Conservation (phyloP, 257 asterid genomes). For the Capsicum baccatum region DNA sequence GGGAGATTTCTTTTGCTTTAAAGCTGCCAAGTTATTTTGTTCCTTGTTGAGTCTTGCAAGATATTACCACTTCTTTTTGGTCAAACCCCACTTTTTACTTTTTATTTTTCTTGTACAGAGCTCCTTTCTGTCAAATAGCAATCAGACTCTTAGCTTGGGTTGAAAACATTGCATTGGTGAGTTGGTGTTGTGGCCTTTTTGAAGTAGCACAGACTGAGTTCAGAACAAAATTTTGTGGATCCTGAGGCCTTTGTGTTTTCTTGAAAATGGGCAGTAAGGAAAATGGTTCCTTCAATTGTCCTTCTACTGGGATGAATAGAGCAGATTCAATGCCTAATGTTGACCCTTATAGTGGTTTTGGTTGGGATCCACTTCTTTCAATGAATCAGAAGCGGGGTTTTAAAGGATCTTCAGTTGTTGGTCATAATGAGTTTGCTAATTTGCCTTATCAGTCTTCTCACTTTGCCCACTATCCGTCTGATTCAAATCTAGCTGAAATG, state of each 20-base stretch:
- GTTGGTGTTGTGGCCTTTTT: constrained; percentile 32
- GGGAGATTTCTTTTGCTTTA: constrained; percentile 69
- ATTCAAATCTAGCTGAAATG: constrained; percentile 54
- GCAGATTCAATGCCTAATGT: constrained; percentile 33
- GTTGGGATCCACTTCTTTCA: constrained; percentile 74
- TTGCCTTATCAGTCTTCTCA: constrained; percentile 62
- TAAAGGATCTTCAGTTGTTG: constrained; percentile 52
- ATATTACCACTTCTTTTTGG: constrained; percentile 50
- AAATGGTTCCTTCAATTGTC: constrained; percentile 46
- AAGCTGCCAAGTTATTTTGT: constrained; percentile 86
- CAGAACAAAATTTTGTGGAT: constrained; percentile 35
- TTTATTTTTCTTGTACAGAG: constrained; percentile 36
- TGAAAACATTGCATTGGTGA: constrained; percentile 29
- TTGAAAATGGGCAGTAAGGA: constrained; percentile 61
- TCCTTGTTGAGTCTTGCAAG: constrained; percentile 85
- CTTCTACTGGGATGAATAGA: constrained; percentile 41
- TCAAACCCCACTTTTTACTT: constrained; percentile 64
- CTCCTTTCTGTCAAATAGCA: constrained; percentile 31
- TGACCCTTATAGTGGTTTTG: constrained; percentile 60
- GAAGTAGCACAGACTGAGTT: constrained; percentile 40
- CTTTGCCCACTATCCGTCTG: constrained; percentile 60
- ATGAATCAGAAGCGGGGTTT: constrained; percentile 56
- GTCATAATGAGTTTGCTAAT: constrained; percentile 62
- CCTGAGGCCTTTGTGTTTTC: constrained; percentile 26
- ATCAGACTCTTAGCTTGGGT: constrained; percentile 42